A percentile compares a stretch with the other conserved stretches of the same genome.
These are phyloP conservation scores for Parmelia sp. DNA, from an alignment of 495 filamentous ascomycete genomes.

Conservation along the genomic window DNA sequence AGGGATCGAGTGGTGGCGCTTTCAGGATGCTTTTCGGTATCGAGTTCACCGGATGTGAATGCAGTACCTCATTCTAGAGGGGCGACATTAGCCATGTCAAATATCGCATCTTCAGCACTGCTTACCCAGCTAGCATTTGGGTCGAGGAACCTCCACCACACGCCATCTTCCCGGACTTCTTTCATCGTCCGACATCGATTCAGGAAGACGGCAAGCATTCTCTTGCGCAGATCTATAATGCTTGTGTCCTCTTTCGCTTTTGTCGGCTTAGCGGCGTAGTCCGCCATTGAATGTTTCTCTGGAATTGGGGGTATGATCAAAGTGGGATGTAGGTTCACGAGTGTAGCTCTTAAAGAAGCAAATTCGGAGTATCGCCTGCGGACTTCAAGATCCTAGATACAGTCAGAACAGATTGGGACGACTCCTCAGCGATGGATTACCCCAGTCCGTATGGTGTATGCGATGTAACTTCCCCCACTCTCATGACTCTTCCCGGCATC, in stretches of 20 bases:
- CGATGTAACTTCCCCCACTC: constrained; percentile 82
- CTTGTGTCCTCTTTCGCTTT: constrained; percentile 95
- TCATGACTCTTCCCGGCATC: constrained; percentile 94
- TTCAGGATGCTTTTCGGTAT: constrained; percentile 91
- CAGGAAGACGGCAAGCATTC: constrained; percentile 91
- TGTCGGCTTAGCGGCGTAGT: constrained; percentile 95
- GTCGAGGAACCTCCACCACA: constrained; percentile 96
- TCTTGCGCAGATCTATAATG: constrained; percentile 91
- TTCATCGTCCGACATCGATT: constrained; percentile 92
- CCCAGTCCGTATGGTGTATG: constrained; percentile 92
- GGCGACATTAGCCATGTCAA: constrained; percentile 20
- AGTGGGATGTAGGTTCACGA: constrained; percentile 86
- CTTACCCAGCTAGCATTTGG: constrained; percentile 95
- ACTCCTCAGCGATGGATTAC: constrained; percentile 46
- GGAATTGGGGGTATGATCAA: constrained; percentile 94
- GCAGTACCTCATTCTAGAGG: constrained; percentile 76
- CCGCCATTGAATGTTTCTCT: constrained; percentile 97
- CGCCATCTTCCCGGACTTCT: constrained; percentile 85
- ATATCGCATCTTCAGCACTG: constrained; percentile 26
- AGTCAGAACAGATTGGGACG: constrained; percentile 15
- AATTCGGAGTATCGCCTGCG: constrained; percentile 95
- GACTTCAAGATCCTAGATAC: constrained; percentile 78
- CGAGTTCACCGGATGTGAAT: constrained; percentile 80
- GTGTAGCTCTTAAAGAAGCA: constrained; percentile 79
- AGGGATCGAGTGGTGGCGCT: constrained; percentile 86